Evolutionary conservation across 2,329 filamentous ascomycete species (phyloP), one percentile per base, ranked within the genome.

Genomic region (Raffaelea albimanens): DNA sequence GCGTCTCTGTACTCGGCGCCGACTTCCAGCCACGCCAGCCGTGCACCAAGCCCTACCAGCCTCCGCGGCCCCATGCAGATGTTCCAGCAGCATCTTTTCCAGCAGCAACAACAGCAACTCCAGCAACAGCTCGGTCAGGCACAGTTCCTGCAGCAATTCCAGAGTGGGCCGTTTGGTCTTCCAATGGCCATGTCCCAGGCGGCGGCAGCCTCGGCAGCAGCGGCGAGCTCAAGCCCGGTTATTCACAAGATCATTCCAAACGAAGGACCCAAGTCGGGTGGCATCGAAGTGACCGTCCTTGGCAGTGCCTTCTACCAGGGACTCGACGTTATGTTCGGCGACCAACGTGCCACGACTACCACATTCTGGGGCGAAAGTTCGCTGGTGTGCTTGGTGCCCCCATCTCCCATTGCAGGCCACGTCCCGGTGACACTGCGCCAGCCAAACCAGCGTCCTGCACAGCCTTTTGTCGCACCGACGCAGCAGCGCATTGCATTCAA

Each of bases 241-340:
- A 91, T 94, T 20, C 83, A 87, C 61, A 91, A 90, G 61, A 75
- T 95, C 52, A 87, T 93, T 33, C 89, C 90, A 0, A 76, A 76
- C 25, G 86, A 94, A 62, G 89, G 89, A 0, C 86, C 89, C 7
- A 86, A 82, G 50, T 80, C 79, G 33, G 89, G 89, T 50, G 89
- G 89, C 39, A 89, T 87, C 45, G 89, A 96, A 62, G 87, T 95
- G 3, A 91, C 87, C 0, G 78, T 93, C 48, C 71, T 95, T 9
- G 89, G 90, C 18, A 85, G 82, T 53, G 80, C 83, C 14, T 95
- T 95, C 61, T 83, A 81, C 53, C 83, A 76, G 52, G 85, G 64
- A 1, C 74, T 94, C 52, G 85, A 90, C 52, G 86, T 95, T 47
- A 85, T 89, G 64, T 96, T 96, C 62, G 90, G 90, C 20, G 68